These are phyloP conservation scores for Acanthamoeba castellanii DNA, from an alignment of 208 protist genomes.

Conservation along the genomic window DNA sequence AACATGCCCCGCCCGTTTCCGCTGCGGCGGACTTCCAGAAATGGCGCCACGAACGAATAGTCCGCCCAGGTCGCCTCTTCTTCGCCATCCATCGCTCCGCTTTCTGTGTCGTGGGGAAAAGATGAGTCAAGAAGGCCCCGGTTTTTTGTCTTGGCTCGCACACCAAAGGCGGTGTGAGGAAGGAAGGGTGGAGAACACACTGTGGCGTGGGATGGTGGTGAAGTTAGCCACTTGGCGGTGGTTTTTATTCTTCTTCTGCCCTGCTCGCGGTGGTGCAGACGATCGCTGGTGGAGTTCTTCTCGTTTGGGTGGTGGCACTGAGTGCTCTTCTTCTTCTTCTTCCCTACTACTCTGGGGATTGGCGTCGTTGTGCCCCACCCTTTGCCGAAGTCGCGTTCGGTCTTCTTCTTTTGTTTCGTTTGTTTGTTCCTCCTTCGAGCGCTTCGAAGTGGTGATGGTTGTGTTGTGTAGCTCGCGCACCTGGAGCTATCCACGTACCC, in stretches of 20 bases:
- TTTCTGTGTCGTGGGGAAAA: not conserved
- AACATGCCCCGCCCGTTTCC: slow-evolving; percentile 59
- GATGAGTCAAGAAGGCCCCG: too few relatives aligned
- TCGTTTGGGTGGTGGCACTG: not conserved
- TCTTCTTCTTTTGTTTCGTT: not conserved
- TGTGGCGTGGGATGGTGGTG: too few relatives aligned
- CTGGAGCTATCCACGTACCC: too few relatives aligned
- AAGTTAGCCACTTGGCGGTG: too few relatives aligned
- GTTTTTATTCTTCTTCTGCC: too few relatives aligned
- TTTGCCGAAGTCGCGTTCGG: not conserved
- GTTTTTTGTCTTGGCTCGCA: too few relatives aligned
- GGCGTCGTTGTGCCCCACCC: not conserved
- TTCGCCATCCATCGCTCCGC: not conserved
- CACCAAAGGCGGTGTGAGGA: too few relatives aligned
- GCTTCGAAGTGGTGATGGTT: too few relatives aligned
- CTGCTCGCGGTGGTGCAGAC: too few relatives aligned
- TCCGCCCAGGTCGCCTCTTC: not conserved
- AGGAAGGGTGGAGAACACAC: too few relatives aligned
- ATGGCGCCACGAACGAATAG: slow-evolving; percentile 56
- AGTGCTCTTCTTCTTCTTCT: not conserved
- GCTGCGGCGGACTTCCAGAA: slow-evolving; percentile 1
- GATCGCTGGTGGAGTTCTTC: too few relatives aligned
- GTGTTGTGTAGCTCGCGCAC: too few relatives aligned
- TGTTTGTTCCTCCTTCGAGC: not conserved
- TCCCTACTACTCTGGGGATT: not conserved